Conservation (phyloP, 352 stramenopile species). For the Blastocystis sp. region DNA sequence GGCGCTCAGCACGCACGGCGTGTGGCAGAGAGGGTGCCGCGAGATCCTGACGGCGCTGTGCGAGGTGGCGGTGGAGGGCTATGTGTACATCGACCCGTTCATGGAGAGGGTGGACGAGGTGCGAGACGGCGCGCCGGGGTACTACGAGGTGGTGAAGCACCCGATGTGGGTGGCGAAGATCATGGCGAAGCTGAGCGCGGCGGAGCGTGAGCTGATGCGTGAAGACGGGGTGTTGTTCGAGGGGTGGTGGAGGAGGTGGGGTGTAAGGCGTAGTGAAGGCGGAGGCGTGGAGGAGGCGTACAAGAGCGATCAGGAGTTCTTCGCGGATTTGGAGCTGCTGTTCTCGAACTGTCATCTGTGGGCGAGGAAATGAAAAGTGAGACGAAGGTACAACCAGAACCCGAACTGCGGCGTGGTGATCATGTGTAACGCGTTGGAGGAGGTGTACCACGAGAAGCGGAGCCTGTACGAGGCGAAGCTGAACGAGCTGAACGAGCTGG, state of each 20-base stretch:
- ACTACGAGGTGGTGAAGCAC: slow-evolving; percentile 69
- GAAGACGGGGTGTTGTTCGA: slow-evolving; percentile 28
- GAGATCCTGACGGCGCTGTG: slow-evolving; percentile 50
- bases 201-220: not conserved
- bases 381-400: slow-evolving; percentile 24
- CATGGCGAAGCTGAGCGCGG: slow-evolving; percentile 37
- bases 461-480: slow-evolving; percentile 5
- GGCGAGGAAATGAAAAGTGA: not conserved
- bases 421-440: slow-evolving; percentile 48
- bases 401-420: slow-evolving; percentile 30
- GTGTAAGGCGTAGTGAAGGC: not conserved
- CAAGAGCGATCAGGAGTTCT: slow-evolving; percentile 19
- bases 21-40: slow-evolving; percentile 48
- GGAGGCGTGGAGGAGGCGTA: not conserved
- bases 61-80: slow-evolving; percentile 17
- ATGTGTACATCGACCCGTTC: slow-evolving; percentile 60
- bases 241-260: slow-evolving; percentile 2
- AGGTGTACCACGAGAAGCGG: slow-evolving; percentile 37
- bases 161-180: slow-evolving; percentile 71
- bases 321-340: slow-evolving; percentile 36
- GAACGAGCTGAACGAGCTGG: slow-evolving; percentile 10
- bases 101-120: slow-evolving; percentile 71
- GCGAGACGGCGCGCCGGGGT: slow-evolving; percentile 70
- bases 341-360: slow-evolving; percentile 60
- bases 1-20: not conserved